Percentiles rank a stretch among this genome's conserved stretches.
These are phyloP conservation scores for Nitzschia sp. DNA, from an alignment of 108 stramenopile genomes.

Conservation along the genomic window DNA sequence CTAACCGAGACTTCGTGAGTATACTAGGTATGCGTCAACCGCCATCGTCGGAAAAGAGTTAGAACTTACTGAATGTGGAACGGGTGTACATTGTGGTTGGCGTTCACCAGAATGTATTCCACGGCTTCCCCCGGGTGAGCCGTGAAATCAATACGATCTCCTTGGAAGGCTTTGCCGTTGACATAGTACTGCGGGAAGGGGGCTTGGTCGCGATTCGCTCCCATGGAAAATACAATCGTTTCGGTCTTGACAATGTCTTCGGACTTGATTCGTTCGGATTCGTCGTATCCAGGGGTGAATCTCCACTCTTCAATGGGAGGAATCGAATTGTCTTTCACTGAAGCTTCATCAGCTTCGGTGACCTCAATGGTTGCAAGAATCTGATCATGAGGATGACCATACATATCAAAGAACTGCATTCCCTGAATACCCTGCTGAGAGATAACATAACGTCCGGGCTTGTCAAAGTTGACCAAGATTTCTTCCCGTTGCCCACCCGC, in stretches of 20 bases:
- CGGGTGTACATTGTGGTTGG: constrained; percentile 56
- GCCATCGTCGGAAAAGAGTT: too few species aligned
- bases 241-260: constrained; percentile 38
- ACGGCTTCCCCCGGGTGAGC: constrained; percentile 40
- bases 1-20: too few species aligned
- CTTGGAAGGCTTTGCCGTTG: constrained; percentile 46
- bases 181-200: constrained; percentile 60
- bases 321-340: neutral
- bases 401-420: constrained; percentile 57
- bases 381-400: constrained; percentile 40
- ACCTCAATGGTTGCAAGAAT: constrained; percentile 6
- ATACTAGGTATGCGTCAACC: too few species aligned
- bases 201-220: constrained; percentile 35
- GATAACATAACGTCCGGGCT: constrained; percentile 46
- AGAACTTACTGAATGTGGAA: constrained; percentile 68
- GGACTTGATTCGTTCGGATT: constrained; percentile 25
- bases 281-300: constrained; percentile 40
- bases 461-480: constrained; percentile 40
- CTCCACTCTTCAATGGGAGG: constrained; percentile 23
- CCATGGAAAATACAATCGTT: constrained; percentile 54
- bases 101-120: constrained; percentile 52
- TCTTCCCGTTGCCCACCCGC: constrained; percentile 49
- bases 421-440: constrained; percentile 54
- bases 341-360: neutral
- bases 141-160: constrained; percentile 30